Conservation (phyloP, 202 grass and related monocot genomes). For the Setaria viridis region DNA sequence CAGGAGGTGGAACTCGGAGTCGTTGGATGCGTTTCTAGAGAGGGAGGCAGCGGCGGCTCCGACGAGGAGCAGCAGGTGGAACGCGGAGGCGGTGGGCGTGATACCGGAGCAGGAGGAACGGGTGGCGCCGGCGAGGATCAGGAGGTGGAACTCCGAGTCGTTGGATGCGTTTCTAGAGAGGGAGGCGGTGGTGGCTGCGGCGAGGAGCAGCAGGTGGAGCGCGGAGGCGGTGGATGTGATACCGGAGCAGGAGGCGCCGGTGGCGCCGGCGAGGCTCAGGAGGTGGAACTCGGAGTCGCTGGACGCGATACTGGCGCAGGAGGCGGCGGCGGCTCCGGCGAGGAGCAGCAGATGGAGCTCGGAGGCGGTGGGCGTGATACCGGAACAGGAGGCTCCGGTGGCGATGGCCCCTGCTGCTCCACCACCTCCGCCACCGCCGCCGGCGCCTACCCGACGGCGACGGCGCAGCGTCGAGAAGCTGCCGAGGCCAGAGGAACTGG, state of each 20-base stretch:
- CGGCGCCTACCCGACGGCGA: background rate
- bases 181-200: background rate
- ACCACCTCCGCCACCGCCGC: conserved; percentile 24
- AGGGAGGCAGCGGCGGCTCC: background rate
- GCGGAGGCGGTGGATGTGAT: background rate
- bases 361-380: background rate
- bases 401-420: background rate
- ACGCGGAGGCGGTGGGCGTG: conserved; percentile 14
- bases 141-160: conserved; percentile 39
- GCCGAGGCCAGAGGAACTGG: conserved; percentile 46
- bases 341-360: conserved; percentile 29
- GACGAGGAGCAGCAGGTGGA: conserved; percentile 57
- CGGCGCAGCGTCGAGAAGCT: conserved; percentile 56
- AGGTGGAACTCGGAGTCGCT: conserved; percentile 12
- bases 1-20: conserved; percentile 3
- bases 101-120: conserved; percentile 31
- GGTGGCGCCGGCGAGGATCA: conserved; percentile 19
- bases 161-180: background rate
- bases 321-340: background rate
- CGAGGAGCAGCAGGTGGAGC: conserved; percentile 24
- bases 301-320: background rate
- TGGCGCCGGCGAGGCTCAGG: background rate
- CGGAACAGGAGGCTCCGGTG: background rate
- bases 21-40: background rate
- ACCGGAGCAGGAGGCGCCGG: background rate